Conservation (phyloP, 306 rosid genomes). For the Ochetophila trinervis region DNA sequence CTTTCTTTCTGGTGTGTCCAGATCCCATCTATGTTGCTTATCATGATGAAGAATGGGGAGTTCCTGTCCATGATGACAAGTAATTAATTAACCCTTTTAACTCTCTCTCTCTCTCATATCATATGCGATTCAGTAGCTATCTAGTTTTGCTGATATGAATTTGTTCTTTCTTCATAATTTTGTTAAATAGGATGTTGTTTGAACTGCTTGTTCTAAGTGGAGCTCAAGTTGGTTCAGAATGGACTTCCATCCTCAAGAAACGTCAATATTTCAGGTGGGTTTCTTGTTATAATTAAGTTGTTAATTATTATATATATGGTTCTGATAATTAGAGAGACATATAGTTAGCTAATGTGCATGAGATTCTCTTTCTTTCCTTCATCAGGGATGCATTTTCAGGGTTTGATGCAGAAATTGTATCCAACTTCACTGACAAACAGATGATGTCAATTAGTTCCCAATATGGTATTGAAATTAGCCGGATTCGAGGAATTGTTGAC, state of each 20-base stretch:
- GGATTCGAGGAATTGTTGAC: slow-evolving; percentile 89
- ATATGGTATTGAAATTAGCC: slow-evolving; percentile 76
- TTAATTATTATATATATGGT: too few species aligned
- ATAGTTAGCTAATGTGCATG: slow-evolving; percentile 16
- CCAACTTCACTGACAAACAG: slow-evolving; percentile 70
- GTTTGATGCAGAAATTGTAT: slow-evolving; percentile 78
- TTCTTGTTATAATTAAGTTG: background rate
- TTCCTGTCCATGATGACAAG: slow-evolving; percentile 96
- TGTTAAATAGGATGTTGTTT: slow-evolving; percentile 61
- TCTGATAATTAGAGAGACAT: background rate
- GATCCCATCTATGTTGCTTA: slow-evolving; percentile 96
- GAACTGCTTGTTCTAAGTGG: slow-evolving; percentile 83
- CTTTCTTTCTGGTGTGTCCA: slow-evolving; percentile 11
- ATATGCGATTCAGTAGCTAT: background rate
- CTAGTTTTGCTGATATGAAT: background rate
- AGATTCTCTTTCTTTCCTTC: background rate
- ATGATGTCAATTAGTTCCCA: slow-evolving; percentile 72
- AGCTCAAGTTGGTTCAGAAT: slow-evolving; percentile 98
- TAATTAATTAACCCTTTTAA: slow-evolving; percentile 32
- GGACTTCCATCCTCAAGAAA: slow-evolving; percentile 94
- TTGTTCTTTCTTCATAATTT: background rate
- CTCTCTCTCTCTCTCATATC: slow-evolving; percentile 7
- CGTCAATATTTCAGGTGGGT: slow-evolving; percentile 75
- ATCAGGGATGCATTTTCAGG: slow-evolving; percentile 80
- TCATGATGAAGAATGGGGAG: slow-evolving; percentile 99